phyloP scores from a whole-genome alignment of 2,329 filamentous ascomycete genomes.

The Fusarium sp. region DNA sequence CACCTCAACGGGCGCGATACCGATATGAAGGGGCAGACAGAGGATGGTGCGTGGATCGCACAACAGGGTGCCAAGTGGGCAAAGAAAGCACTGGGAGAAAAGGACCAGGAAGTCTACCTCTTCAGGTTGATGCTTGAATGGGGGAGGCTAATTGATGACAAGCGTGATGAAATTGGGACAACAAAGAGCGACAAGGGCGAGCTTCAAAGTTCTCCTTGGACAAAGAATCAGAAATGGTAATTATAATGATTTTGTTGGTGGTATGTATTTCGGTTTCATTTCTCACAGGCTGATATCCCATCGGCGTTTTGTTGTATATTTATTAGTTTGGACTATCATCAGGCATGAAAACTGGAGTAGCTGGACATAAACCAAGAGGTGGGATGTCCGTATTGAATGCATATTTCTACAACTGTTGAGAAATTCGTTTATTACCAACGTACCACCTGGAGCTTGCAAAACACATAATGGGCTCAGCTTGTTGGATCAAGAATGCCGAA shows the following conservation, averaged over 20 bases:
- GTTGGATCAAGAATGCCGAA: neutral
- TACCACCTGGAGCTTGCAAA: neutral
- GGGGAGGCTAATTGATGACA: constrained; percentile 75
- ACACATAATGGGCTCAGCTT: neutral
- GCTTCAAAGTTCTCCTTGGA: constrained; percentile 48
- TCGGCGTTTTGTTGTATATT: neutral
- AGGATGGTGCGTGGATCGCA: constrained; percentile 73
- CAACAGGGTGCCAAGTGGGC: constrained; percentile 74
- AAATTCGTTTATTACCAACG: neutral
- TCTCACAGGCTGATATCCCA: neutral
- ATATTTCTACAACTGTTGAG: neutral
- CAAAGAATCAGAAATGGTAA: constrained; percentile 40
- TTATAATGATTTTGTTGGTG: neutral
- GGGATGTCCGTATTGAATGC: neutral
- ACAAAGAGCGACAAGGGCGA: constrained; percentile 44
- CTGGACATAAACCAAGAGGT: neutral
- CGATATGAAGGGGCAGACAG: constrained; percentile 57
- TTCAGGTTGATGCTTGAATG: constrained; percentile 83
- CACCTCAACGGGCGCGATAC: constrained; percentile 58
- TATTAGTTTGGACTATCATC: neutral
- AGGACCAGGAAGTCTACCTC: constrained; percentile 85
- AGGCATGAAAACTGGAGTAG: neutral
- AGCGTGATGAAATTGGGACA: constrained; percentile 59
- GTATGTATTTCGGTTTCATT: neutral
- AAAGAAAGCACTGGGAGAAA: constrained; percentile 68